Percentiles rank a stretch among this genome's conserved stretches.
Conservation (phyloP, 371 early-diverging fungal genomes). For the Apophysomyces trapeziformis region DNA sequence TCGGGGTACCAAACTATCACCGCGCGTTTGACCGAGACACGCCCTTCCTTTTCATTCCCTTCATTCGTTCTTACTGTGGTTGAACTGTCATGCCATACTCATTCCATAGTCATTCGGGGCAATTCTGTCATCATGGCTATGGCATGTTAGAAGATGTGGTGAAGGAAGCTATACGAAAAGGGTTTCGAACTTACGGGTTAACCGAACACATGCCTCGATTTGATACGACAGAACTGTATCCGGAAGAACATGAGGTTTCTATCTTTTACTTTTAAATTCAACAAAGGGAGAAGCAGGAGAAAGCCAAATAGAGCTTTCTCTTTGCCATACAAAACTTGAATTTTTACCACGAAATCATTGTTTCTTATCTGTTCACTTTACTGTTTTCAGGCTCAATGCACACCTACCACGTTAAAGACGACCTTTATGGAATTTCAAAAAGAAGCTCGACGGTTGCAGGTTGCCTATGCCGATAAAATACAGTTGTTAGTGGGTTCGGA, state of each 20-base stretch:
- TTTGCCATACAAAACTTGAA: too few species aligned
- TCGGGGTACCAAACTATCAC: too few species aligned
- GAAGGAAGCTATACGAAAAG: constrained; percentile 65
- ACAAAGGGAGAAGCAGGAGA: too few species aligned
- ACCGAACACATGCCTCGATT: constrained; percentile 87
- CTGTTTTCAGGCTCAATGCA: constrained; percentile 56
- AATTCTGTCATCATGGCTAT: constrained; percentile 83
- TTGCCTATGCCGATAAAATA: constrained; percentile 64
- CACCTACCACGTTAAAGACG: constrained; percentile 57
- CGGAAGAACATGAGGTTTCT: constrained; percentile 73
- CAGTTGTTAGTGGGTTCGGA: constrained; percentile 86
- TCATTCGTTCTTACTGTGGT: not conserved
- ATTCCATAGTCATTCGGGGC: constrained; percentile 85
- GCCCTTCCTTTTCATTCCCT: not conserved
- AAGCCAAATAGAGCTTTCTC: too few species aligned
- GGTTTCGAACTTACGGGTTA: constrained; percentile 71
- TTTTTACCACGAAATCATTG: too few species aligned
- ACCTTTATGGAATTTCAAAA: constrained; percentile 63
- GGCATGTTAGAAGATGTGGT: constrained; percentile 80
- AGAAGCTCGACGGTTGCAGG: constrained; percentile 76
- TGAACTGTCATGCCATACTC: constrained; percentile 62
- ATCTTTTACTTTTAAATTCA: constrained; percentile 15
- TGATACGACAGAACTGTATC: constrained; percentile 71
- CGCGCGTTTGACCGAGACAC: not conserved
- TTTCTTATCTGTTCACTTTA: not conserved